Base-by-base conservation (phyloP, 1,139 yeast genomes). In the Candida tetrigidarum region DNA sequence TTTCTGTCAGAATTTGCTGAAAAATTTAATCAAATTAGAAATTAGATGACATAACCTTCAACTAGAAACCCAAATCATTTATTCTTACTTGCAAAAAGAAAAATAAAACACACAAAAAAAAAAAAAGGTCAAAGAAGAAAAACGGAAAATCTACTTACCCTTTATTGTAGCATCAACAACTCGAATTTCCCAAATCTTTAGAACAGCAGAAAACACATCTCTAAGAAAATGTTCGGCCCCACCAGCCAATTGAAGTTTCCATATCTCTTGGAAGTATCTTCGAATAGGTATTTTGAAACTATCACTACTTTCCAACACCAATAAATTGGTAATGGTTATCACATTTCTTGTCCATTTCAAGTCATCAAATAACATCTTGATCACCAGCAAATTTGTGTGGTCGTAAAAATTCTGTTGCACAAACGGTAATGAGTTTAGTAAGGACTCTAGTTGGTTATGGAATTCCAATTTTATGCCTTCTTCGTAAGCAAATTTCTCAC, bases 101-200 rank as follows among this genome's bases (percentile, higher is more conserved):
- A 8, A 15, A 29, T 15, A 9, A 23, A 32, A 27, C 14, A 10
- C n/a, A 11, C 8, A 32, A 19, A 19, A 14, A 19, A 19, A 10
- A 32, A 32, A 11, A 30, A 32, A 32, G n/a, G n/a, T n/a, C n/a
- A n/a, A n/a, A n/a, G n/a, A 10, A 15, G 8, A 16, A 14, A 30
- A n/a, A n/a, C 11, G n/a, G 15, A 30, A 15, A 30, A 16, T 12
- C 35, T 30, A 30, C 22, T 30, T 18, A 30, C 9, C 22, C 19
- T 19, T 32, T 19, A 19, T n/a, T 8, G 36, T 32, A 19, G 36
- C 23, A 32, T 32, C 35, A 9, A 42, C 20, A 37, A 42, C 39
- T 36, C 37, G 42, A 37, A 33, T 36, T 33, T 45, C 45, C 48
- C 48, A 45, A 20, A 42, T 36, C 26, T 37, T 37, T 15, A 45